A percentile compares a stretch with the other conserved stretches of the same genome.
Conservation (phyloP, 495 filamentous ascomycete species). For the Penicillium ucsense region DNA sequence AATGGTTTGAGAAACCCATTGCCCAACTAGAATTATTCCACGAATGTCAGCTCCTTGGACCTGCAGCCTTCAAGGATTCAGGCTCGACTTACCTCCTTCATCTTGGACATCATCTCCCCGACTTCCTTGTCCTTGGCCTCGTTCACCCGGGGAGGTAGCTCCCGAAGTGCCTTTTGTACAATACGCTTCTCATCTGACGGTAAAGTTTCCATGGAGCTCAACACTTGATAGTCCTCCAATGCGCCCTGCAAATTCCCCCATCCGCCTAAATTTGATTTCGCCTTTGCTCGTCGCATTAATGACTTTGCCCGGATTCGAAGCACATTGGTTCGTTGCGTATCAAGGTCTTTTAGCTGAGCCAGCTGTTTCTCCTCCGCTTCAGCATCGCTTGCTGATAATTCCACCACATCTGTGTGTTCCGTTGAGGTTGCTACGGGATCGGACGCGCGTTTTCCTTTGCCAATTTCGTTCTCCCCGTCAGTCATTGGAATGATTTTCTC, state of each 20-base stretch:
- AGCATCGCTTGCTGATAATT: constrained; percentile 46
- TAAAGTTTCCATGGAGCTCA: constrained; percentile 49
- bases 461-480: constrained; percentile 6
- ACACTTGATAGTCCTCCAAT: constrained; percentile 60
- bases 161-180: constrained; percentile 53
- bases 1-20: constrained; percentile 90
- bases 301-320: constrained; percentile 75
- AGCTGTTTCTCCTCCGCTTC: constrained; percentile 49
- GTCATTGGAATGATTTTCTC: constrained; percentile 46
- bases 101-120: constrained; percentile 91
- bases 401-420: constrained; percentile 30
- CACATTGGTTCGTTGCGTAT: constrained; percentile 51
- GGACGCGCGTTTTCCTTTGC: constrained; percentile 11
- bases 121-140: constrained; percentile 76
- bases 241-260: constrained; percentile 81
- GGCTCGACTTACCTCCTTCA: constrained; percentile 61
- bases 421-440: constrained; percentile 7
- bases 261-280: constrained; percentile 55
- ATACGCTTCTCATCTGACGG: constrained; percentile 52
- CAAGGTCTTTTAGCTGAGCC: constrained; percentile 39
- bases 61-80: too few relatives aligned
- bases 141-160: constrained; percentile 57
- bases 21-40: constrained; percentile 48
- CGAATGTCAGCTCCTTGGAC: background rate
- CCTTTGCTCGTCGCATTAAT: constrained; percentile 74